Conservation (phyloP, 805 yeast species). For the Suhomyces pyralidae region DNA sequence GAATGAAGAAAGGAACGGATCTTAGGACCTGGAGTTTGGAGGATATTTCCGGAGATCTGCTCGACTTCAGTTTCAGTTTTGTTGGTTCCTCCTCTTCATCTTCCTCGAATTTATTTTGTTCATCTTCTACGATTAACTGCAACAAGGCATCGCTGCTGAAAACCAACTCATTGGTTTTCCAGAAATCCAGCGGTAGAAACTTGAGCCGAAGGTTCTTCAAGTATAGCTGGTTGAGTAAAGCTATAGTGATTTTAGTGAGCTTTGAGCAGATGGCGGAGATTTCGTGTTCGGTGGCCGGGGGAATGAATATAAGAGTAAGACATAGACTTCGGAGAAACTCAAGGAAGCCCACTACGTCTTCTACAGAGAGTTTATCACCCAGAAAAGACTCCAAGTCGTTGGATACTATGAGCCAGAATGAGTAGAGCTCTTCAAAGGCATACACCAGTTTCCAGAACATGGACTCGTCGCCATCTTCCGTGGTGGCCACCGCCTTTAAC, state of each 20-base stretch:
- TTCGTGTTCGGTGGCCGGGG: conserved; percentile 4
- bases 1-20: conserved; percentile 74
- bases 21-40: conserved; percentile 50
- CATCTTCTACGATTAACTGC: conserved; percentile 41
- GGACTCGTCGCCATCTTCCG: not conserved
- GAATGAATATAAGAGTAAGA: conserved; percentile 46
- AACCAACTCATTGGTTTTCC: conserved; percentile 43
- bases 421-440: conserved; percentile 57
- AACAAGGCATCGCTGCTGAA: conserved; percentile 38
- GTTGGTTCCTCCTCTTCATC: conserved; percentile 33
- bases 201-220: conserved; percentile 60
- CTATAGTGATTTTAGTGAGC: conserved; percentile 40
- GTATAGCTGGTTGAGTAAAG: conserved; percentile 61
- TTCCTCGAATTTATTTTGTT: conserved; percentile 21
- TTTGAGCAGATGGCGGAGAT: not conserved
- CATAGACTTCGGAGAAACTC: conserved; percentile 50
- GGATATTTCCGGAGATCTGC: not conserved
- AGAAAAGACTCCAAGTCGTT: conserved; percentile 60
- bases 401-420: conserved; percentile 64
- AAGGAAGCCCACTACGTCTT: conserved; percentile 40
- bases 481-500: not conserved
- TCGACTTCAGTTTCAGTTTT: conserved; percentile 37
- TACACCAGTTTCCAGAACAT: conserved; percentile 39
- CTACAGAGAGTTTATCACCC: conserved; percentile 38
- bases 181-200: conserved; percentile 48